Evolutionary conservation across 1,284 basidiomycete species (phyloP), one percentile per base, ranked within the genome.

Genomic region (Austroboletus sp.): DNA sequence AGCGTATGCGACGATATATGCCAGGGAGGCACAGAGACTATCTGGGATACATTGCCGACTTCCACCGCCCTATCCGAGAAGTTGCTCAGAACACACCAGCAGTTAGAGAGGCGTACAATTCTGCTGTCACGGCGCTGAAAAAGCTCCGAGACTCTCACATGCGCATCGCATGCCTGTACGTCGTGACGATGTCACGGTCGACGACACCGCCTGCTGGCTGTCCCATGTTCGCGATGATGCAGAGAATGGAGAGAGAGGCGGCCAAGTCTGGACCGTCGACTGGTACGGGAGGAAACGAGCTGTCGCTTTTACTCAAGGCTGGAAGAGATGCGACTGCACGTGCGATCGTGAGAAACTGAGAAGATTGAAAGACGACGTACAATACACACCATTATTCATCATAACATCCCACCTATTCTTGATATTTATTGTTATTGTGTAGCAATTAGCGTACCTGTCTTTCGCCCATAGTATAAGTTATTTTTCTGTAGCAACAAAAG

Each of bases 281-380:
- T 19, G 93, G 93, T 1, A 96, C 93, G 0, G 93, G 93, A 16
- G 93, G 93, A 4, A 95, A 84, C 50, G 81, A 85, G 42, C 70
- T 96, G 19, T 79, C 89, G 13, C 68, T 78, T 21, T 78, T 95
- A 42, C 72, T 97, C 52, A 96, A 95, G 66, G 80, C 85, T 12
- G 89, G 88, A 21, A 76, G 93, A 48, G 91, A 95, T 57, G 87
- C 92, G 26, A 96, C 93, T 7, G 66, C 70, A 41, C 78, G 82
- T n/a, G 76, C 89, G 7, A 55, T 70, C 45, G 52, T 83, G 51
- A 74, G 34, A 44, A 60, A 42, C 13, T 63, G 38, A 57, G 3
- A 33, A 16, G 4, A 3, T 15, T 4, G 15, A 15, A 17, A 29
- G 40, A 13, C 2, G 8, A 40, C 19, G 16, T 23, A 41, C 31